Base-by-base conservation (phyloP, 2,329 filamentous ascomycete genomes). In the Talaromyces rugulosus region DNA sequence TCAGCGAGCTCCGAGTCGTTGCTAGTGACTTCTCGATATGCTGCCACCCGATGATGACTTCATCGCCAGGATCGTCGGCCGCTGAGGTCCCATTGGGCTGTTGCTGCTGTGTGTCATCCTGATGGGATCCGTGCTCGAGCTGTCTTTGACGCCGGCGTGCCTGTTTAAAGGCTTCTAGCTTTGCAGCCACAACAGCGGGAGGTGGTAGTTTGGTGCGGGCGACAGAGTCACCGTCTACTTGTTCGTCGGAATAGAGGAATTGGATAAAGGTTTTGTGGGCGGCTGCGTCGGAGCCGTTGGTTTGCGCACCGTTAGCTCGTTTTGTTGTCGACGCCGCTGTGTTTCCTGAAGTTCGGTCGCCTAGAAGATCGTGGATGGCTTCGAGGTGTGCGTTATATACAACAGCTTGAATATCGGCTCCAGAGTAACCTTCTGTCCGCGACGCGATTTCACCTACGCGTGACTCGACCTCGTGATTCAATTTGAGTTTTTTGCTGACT, bases 341-440 rank as follows among this genome's bases (percentile, higher is more conserved):
- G 8, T 52, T 57, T 7, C 65, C 66, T 0, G 70, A 61, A 7
- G 71, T 68, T 34, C 67, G 70, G 69, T 88, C 86, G 59, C 87
- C 89, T 0, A 99, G 84, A 2, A 96, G 87, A 67, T 97, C 93
- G 72, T 99, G 95, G 66, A 99, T 97, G 31, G 95, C 95, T 78
- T 98, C 94, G 5, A 99, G 84, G 74, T 99, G 95, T 0, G 95
- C 93, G 68, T 99, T 99, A 70, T 96, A 97, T 51, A 98, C 88
- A 6, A 99, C 84, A 0, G 94, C 95, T 75, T 99, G 95, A 3
- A 99, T 81, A 77, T 99, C 95, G 1, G 95, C 95, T 12, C 95
- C 95, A 0, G 91, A 95, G 74, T 96, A 97, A 9, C 95, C 95
- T 63, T 95, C 89, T 0, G 94, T 98, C 16, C 86, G 82, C 16